Conservation (phyloP, 2,329 filamentous ascomycete genomes). For the Tolypocladium inflatum region DNA sequence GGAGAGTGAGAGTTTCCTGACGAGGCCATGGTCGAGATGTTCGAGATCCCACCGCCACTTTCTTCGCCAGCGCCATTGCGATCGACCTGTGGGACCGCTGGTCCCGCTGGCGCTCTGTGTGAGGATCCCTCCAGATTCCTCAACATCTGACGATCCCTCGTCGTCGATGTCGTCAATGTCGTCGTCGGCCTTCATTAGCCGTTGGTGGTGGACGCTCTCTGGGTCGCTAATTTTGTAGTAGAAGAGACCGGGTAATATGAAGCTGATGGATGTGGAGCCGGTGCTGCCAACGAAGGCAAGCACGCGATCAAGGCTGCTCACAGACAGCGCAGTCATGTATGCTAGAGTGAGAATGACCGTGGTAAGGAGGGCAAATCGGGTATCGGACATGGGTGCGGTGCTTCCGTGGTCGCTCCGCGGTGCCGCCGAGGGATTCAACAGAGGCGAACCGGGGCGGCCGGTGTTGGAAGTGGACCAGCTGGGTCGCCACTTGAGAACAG, state of each 20-base stretch:
- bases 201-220: constrained; percentile 76
- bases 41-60: constrained; percentile 51
- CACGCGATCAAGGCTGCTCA: constrained; percentile 81
- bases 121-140: constrained; percentile 31
- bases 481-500: constrained; percentile 87
- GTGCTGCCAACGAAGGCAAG: constrained; percentile 93
- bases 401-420: constrained; percentile 42
- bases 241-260: constrained; percentile 91
- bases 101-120: constrained; percentile 35
- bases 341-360: constrained; percentile 75
- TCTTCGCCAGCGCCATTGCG: constrained; percentile 41
- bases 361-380: constrained; percentile 82
- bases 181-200: constrained; percentile 83
- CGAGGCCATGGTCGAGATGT: constrained; percentile 52
- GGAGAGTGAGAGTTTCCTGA: constrained; percentile 65
- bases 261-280: constrained; percentile 89
- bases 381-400: constrained; percentile 64
- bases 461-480: constrained; percentile 29
- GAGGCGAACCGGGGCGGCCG: constrained; percentile 29
- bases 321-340: constrained; percentile 84
- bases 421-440: constrained; percentile 27
- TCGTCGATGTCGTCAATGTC: constrained; percentile 50
- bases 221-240: constrained; percentile 98
- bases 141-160: constrained; percentile 37
- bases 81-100: constrained; percentile 18